These are phyloP conservation scores for Neurospora cerealis DNA, from an alignment of 495 filamentous ascomycete species.

Conservation along the genomic window DNA sequence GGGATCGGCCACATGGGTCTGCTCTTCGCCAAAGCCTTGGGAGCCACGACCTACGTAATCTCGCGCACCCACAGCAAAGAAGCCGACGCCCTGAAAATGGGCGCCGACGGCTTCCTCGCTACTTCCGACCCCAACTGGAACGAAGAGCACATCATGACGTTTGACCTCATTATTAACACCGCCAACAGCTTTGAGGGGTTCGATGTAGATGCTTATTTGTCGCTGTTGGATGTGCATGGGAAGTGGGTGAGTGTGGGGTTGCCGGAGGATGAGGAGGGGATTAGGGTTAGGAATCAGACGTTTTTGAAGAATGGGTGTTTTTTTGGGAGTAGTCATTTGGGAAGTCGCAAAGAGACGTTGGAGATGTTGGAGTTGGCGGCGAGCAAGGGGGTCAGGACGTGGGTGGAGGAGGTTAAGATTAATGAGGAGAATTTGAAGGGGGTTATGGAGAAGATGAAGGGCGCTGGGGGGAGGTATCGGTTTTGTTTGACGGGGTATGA, in stretches of 20 bases:
- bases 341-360: slow-evolving; percentile 69
- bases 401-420: slow-evolving; percentile 71
- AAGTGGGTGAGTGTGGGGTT: slow-evolving; percentile 75
- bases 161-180: slow-evolving; percentile 53
- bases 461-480: slow-evolving; percentile 55
- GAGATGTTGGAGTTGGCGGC: slow-evolving; percentile 75
- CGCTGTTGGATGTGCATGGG: slow-evolving; percentile 73
- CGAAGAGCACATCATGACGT: slow-evolving; percentile 39
- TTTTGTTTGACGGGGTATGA: slow-evolving; percentile 39
- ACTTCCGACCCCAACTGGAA: slow-evolving; percentile 61
- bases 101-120: slow-evolving; percentile 65
- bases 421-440: slow-evolving; percentile 57
- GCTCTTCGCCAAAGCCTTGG: slow-evolving; percentile 60
- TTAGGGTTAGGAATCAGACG: slow-evolving; percentile 64
- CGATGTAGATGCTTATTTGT: slow-evolving; percentile 59
- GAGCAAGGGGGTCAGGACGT: slow-evolving; percentile 70
- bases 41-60: slow-evolving; percentile 62
- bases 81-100: slow-evolving; percentile 55
- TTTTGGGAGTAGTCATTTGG: slow-evolving; percentile 74
- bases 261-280: slow-evolving; percentile 71
- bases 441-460: slow-evolving; percentile 56
- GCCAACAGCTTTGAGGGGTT: slow-evolving; percentile 44
- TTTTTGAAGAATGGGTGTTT: slow-evolving; percentile 68
- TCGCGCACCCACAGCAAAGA: slow-evolving; percentile 59
- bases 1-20: slow-evolving; percentile 67